Evolutionary conservation across 176 grass and related monocot species (phyloP), one percentile per base, ranked within the genome.

Genomic region (Oryza nivara): DNA sequence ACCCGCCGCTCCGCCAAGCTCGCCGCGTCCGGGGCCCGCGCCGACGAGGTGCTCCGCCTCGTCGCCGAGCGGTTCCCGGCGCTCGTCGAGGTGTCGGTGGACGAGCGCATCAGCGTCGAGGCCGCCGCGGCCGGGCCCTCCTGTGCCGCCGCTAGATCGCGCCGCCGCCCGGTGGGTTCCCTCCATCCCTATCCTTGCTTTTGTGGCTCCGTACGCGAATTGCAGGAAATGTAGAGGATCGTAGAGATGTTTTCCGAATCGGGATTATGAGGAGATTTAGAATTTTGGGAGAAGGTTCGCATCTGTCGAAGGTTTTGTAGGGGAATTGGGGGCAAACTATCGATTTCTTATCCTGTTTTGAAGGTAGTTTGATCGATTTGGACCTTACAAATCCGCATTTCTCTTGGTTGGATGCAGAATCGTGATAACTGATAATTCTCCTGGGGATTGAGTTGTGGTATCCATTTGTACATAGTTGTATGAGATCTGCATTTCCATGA

Each of bases 71-170:
- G 84, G 9, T 97, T 97, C 85, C 78, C 91, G 11, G 90, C 70
- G 51, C 83, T 97, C 63, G 66, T 48, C 25, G 90, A 86, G 15
- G 92, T 93, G 7, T 84, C 78, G 36, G 85, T 95, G 4, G 90
- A 97, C 68, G 90, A 93, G 86, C 86, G 78, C 67, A 40, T 90
- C 65, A 68, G 79, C 6, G 20, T 73, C 40, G 56, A 65, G 7
- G 34, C 22, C 26, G 28, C 2, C 61, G 38, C 52, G 2, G 67
- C 68, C 14, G 28, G 23, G 60, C 34, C 49, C 43, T 65, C 63
- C 25, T 67, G 3, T 15, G 38, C 68, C 35, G 4, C 17, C 5
- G 4, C 67, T 51, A 82, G 88, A 76, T 73, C 78, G 67, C 70
- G 73, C 73, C 70, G 73, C 73, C 65, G 74, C 65, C 22, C 11